phyloP scores from a whole-genome alignment of 139 green algal species.

The Closterium sp. region DNA sequence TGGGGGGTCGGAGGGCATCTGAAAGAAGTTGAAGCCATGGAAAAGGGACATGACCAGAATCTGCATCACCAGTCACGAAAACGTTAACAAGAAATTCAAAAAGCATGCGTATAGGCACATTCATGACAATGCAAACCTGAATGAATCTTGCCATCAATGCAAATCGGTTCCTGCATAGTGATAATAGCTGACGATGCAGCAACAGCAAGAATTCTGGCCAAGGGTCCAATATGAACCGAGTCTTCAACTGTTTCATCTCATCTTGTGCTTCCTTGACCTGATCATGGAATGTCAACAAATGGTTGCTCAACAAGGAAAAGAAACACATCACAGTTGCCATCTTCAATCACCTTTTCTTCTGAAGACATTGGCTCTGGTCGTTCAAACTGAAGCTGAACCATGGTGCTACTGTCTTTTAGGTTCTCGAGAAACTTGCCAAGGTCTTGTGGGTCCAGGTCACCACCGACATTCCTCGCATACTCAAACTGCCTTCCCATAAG shows the following conservation, averaged over 20 bases:
- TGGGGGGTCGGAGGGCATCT: background rate
- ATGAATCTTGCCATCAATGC: background rate
- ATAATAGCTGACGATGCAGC: background rate
- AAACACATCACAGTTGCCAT: background rate
- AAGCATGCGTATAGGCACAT: background rate
- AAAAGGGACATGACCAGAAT: background rate
- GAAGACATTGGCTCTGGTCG: background rate
- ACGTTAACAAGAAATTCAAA: background rate
- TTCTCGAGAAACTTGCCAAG: background rate
- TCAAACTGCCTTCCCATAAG: background rate
- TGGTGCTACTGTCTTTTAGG: background rate
- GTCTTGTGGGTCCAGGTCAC: background rate
- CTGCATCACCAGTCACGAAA: background rate
- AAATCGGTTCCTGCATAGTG: background rate
- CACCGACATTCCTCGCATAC: background rate
- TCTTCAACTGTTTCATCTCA: background rate
- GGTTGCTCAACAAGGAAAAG: background rate
- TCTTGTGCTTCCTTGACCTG: background rate
- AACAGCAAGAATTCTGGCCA: background rate
- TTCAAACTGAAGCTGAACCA: background rate
- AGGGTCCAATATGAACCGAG: background rate
- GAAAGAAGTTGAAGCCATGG: background rate
- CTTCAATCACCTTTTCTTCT: background rate
- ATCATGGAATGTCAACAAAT: background rate
- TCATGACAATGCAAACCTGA: background rate